Evolutionary conservation across 2,329 filamentous ascomycete genomes (phyloP).

Genomic region (Penicillium glabrum): DNA sequence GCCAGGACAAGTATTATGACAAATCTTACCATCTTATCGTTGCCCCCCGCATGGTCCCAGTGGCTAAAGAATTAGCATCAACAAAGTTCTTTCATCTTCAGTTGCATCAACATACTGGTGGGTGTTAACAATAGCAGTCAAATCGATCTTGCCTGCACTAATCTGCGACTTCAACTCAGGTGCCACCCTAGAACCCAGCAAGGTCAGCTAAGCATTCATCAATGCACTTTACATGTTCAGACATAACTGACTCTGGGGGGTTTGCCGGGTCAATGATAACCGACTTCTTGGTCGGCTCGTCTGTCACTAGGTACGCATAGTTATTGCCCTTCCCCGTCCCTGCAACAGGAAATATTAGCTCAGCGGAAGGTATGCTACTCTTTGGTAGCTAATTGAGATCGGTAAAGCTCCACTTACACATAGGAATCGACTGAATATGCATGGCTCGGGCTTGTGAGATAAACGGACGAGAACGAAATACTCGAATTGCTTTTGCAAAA

Average conservation of each 20-base stretch:
- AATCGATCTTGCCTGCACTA: constrained; percentile 69
- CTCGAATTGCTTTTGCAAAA: constrained; percentile 25
- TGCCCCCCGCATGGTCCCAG: constrained; percentile 91
- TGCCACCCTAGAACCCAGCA: constrained; percentile 51
- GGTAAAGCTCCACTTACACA: constrained; percentile 44
- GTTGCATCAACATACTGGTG: constrained; percentile 70
- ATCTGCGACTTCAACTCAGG: constrained; percentile 72
- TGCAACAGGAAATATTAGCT: constrained; percentile 6
- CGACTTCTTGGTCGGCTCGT: constrained; percentile 50
- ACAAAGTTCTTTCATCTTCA: neutral
- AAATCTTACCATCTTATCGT: constrained; percentile 68
- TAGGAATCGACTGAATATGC: constrained; percentile 55
- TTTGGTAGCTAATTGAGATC: neutral
- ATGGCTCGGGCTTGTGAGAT: constrained; percentile 35
- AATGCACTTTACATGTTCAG: neutral
- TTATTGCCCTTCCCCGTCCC: constrained; percentile 48
- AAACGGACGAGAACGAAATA: constrained; percentile 10
- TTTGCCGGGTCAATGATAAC: constrained; percentile 54
- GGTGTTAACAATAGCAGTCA: constrained; percentile 91
- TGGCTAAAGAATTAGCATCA: constrained; percentile 60
- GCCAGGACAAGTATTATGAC: neutral
- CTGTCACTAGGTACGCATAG: constrained; percentile 54
- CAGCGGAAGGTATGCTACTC: neutral
- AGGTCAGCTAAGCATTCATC: neutral
- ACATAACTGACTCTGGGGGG: constrained; percentile 47